Evolutionary conservation across 495 filamentous ascomycete genomes (phyloP), one percentile per base, ranked within the genome.

Genomic region (Trichoderma erinaceum): DNA sequence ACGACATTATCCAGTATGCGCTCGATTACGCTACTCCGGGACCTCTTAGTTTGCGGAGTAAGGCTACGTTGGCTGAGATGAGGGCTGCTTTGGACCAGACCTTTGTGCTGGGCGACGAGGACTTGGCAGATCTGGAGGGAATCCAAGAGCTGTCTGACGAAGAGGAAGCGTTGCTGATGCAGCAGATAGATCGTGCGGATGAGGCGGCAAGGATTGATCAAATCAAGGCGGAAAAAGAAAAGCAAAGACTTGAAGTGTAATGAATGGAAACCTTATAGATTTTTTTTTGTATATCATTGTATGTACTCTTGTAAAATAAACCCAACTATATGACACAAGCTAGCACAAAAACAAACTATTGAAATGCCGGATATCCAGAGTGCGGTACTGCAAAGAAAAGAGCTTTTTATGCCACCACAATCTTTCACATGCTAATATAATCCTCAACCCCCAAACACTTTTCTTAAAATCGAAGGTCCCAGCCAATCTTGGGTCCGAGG

Each of bases 401-500:
- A n/a, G 8, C 48, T 52, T 52, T 52, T 52, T 21, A 48, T 48
- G 44, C 44, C 48, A 23, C 21, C 48, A 52, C 48, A 23, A 52
- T 23, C 48, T 23, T n/a, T 52, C 10, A 25, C 25, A 12, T 25
- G 13, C 25, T 29, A 32, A 61, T 5, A 32, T 35, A 29, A 7
- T 35, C 4, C 23, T 25, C 16, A 27, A n/a, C 16, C 35, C 21
- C 15, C 12, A 41, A 43, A n/a, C 29, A n/a, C 29, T 64, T 38
- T 35, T n/a, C 44, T 74, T 75, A 82, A 58, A 87, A 97, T 64
- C 95, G 86, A 80, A 99, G 78, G 82, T 98, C 94, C 95, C 95
- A 99, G 67, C 92, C 92, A 77, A 99, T 98, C 81, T 88, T 78
- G 11, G 96, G 96, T 0, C 95, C 95, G 69, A 99, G 73, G 68